phyloP scores from a whole-genome alignment of 371 early-diverging fungal genomes.

The Apophysomyces ossiformis region DNA sequence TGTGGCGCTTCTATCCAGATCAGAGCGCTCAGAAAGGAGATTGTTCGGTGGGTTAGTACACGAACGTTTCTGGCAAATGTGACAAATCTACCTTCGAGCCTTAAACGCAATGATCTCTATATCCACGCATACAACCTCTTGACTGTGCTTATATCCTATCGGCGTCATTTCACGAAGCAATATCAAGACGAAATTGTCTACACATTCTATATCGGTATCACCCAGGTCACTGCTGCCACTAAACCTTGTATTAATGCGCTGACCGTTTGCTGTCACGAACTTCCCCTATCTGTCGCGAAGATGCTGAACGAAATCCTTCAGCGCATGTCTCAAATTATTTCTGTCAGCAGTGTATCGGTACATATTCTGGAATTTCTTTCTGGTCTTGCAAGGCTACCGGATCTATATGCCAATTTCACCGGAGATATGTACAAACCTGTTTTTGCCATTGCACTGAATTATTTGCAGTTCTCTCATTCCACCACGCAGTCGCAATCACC shows the following conservation, averaged over 20 bases:
- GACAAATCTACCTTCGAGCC: conserved; percentile 49
- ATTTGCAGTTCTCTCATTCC: conserved; percentile 77
- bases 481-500: conserved; percentile 11
- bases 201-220: conserved; percentile 81
- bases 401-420: conserved; percentile 82
- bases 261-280: conserved; percentile 79
- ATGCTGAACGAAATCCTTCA: conserved; percentile 74
- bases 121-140: conserved; percentile 72
- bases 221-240: conserved; percentile 72
- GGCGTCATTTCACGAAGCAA: conserved; percentile 68
- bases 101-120: conserved; percentile 70
- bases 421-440: conserved; percentile 84
- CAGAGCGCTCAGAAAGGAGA: conserved; percentile 49
- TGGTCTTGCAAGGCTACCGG: conserved; percentile 80
- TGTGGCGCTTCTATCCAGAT: conserved; percentile 61
- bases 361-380: conserved; percentile 92
- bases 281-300: conserved; percentile 80
- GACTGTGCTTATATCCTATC: conserved; percentile 75
- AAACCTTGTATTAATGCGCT: conserved; percentile 86
- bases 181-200: conserved; percentile 78
- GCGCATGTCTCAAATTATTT: conserved; percentile 85
- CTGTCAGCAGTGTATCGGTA: conserved; percentile 78
- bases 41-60: conserved; percentile 61
- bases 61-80: conserved; percentile 60
- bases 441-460: conserved; percentile 92